Base-by-base conservation (phyloP, 306 rosid species). In the Hippophae gyantsensis region DNA sequence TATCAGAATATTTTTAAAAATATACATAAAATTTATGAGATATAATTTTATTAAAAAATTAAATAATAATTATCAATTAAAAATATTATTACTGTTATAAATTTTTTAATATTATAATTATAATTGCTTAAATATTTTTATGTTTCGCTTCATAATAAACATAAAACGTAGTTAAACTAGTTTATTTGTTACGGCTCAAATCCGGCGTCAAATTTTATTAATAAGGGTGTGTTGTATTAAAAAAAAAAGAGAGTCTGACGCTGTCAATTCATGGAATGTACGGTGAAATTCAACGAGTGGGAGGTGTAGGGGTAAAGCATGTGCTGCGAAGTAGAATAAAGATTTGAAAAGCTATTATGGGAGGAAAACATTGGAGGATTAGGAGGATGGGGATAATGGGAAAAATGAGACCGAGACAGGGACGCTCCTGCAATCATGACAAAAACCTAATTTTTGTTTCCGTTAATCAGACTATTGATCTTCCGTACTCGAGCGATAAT, bases 381-480 rank as follows among this genome's bases (percentile, higher is more conserved):
- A 47, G 8, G 47, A 41, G 49, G 26, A 11, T 48, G 54, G 62
- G 56, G 7, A n/a, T 13, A 2, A 6, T 23, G 2, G 13, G 47
- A 18, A 4, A 3, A 9, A 9, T 48, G 9, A 13, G 9, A 7
- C 18, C 23, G 6, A 50, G 38, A 58, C 61, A 58, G 25, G 18
- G 56, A 43, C 67, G 62, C 73, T 69, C 62, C 72, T 2, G 61
- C 58, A 32, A 53, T 59, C 54, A 60, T 60, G 41, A 1, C 72
- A 32, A 67, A 68, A 18, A 27, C 13, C 54, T 50, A 54, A 56
- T 48, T 9, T 52, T 47, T 53, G 59, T 13, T 50, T 14, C 60
- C 48, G 52, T 14, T 7, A 26, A 54, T 64, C 62, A 13, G 62
- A 65, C 47, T 12, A 42, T 32, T 32, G 38, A 58, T 56, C 56